These are phyloP conservation scores for Globisporangium echinulatum DNA, from an alignment of 352 stramenopile genomes.

Conservation along the genomic window DNA sequence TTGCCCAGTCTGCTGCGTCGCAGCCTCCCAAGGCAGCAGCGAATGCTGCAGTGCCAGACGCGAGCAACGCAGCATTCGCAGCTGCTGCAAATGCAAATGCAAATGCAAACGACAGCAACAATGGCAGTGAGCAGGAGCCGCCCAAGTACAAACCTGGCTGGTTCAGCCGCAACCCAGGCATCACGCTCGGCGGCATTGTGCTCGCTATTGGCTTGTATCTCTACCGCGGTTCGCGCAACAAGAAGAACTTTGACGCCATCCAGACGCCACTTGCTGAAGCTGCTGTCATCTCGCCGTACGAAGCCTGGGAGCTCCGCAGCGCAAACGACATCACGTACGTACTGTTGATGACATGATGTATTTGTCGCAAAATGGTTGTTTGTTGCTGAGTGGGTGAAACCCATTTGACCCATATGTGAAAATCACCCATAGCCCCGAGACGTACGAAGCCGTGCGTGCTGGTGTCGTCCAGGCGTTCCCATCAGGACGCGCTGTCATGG, in stretches of 20 bases:
- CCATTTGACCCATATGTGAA: background rate
- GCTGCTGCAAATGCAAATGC: background rate
- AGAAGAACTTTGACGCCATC: constrained; percentile 74
- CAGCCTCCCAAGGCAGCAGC: constrained; percentile 1
- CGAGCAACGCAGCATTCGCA: background rate
- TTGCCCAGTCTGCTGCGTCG: background rate
- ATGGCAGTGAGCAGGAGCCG: constrained; percentile 18
- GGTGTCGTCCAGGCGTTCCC: constrained; percentile 52
- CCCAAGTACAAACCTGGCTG: constrained; percentile 81
- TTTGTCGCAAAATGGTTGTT: background rate
- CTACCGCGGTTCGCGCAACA: constrained; percentile 62
- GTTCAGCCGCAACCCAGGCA: constrained; percentile 82
- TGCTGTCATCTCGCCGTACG: constrained; percentile 77
- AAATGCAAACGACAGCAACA: background rate
- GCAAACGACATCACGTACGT: constrained; percentile 75
- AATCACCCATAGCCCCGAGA: constrained; percentile 24
- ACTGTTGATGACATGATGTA: background rate
- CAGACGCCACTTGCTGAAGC: constrained; percentile 68
- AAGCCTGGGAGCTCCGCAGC: constrained; percentile 79
- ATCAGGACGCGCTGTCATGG: constrained; percentile 51
- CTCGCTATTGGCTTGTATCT: constrained; percentile 65
- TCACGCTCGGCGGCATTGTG: constrained; percentile 65
- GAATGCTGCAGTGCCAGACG: constrained; percentile 1
- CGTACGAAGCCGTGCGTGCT: constrained; percentile 41
- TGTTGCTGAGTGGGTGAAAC: background rate